These are phyloP conservation scores for Kalmusia sp. DNA, from an alignment of 2,329 filamentous ascomycete species.

Conservation along the genomic window DNA sequence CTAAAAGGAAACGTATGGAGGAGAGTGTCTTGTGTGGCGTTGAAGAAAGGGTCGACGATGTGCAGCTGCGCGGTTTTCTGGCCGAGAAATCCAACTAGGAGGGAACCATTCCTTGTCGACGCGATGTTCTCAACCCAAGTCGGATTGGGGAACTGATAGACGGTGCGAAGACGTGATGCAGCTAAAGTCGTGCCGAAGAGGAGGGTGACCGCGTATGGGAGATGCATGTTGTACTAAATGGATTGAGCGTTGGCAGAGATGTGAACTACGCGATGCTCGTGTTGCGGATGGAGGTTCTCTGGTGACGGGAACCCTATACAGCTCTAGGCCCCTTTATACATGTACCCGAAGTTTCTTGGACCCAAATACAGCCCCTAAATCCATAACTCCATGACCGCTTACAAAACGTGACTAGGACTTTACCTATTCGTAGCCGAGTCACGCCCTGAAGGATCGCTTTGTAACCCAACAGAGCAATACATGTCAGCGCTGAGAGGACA, in stretches of 20 bases:
- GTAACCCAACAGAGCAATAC: neutral
- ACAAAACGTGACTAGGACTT: neutral
- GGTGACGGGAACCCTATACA: no score
- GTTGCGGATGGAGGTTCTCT: no score
- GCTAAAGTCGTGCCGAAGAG: neutral
- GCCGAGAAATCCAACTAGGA: slow-evolving; percentile 45
- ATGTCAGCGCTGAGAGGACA: neutral
- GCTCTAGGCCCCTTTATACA: neutral
- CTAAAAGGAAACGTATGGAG: slow-evolving; percentile 34
- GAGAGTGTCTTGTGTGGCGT: slow-evolving; percentile 23
- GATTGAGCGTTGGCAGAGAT: neutral
- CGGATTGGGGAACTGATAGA: slow-evolving; percentile 34
- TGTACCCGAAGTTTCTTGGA: neutral
- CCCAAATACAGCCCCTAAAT: neutral
- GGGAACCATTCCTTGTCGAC: slow-evolving; percentile 43
- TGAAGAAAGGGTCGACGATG: slow-evolving; percentile 38
- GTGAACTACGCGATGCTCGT: neutral
- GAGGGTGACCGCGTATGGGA: neutral
- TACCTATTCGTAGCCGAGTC: no score
- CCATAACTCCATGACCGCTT: neutral
- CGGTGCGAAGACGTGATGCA: slow-evolving; percentile 7
- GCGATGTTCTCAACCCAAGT: slow-evolving; percentile 49
- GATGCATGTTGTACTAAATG: neutral
- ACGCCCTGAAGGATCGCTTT: neutral
- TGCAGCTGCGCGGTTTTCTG: slow-evolving; percentile 37